Evolutionary conservation across 1,284 basidiomycete genomes (phyloP).

Genomic region (Flammula alnicola): DNA sequence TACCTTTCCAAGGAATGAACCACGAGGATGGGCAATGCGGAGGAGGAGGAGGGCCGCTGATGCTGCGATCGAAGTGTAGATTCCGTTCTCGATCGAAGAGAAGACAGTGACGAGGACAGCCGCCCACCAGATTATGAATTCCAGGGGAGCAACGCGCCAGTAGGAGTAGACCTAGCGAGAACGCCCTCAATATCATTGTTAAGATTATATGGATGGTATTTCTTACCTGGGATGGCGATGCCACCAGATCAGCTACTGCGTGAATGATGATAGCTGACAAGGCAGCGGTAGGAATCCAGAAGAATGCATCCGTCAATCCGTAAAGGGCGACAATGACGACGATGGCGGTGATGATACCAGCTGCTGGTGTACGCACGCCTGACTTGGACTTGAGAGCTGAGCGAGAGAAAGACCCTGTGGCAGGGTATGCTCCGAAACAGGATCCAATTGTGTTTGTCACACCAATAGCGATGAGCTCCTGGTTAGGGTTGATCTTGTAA

Average conservation of each 20-base stretch:
- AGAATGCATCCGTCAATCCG: conserved; percentile 91
- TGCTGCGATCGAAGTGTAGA: conserved; percentile 88
- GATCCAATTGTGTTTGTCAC: conserved; percentile 91
- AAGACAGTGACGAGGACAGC: conserved; percentile 92
- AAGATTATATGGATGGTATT: neutral
- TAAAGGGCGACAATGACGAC: conserved; percentile 95
- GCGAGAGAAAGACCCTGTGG: conserved; percentile 97
- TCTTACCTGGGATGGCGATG: conserved; percentile 74
- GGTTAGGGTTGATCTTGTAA: conserved; percentile 98
- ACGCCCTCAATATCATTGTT: neutral
- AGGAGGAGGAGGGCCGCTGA: conserved; percentile 87
- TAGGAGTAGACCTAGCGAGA: conserved; percentile 76
- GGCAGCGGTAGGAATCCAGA: conserved; percentile 79
- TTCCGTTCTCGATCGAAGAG: conserved; percentile 90
- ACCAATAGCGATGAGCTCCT: conserved; percentile 97
- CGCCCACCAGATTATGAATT: conserved; percentile 89
- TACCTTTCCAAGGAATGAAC: conserved; percentile 87
- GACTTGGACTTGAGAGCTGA: conserved; percentile 96
- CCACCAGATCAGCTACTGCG: conserved; percentile 91
- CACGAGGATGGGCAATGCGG: conserved; percentile 90
- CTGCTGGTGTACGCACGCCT: conserved; percentile 93
- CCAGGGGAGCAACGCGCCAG: conserved; percentile 94
- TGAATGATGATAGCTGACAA: conserved; percentile 96
- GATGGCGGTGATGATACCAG: conserved; percentile 86
- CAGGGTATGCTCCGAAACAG: conserved; percentile 91